These are phyloP conservation scores for Trichocladium uniseriatum DNA, from an alignment of 495 filamentous ascomycete species.

Conservation along the genomic window DNA sequence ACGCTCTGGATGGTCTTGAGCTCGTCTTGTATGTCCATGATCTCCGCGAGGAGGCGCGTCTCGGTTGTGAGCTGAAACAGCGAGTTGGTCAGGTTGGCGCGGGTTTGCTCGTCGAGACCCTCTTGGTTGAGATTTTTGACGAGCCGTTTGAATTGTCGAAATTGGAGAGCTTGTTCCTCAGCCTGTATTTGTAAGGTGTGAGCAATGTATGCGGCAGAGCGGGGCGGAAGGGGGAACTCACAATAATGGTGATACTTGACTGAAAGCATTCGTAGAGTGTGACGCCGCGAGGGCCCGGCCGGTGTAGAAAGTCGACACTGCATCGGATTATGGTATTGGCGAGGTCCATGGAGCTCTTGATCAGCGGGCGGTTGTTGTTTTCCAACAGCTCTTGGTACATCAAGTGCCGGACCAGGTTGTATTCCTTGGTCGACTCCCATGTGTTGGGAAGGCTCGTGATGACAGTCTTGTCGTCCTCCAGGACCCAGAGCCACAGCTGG, in stretches of 20 bases:
- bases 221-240: background rate
- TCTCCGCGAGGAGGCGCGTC: background rate
- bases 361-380: background rate
- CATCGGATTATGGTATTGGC: background rate
- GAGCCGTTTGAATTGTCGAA: background rate
- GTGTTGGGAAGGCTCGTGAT: slow-evolving; percentile 3
- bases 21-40: slow-evolving; percentile 9
- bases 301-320: background rate
- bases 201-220: background rate
- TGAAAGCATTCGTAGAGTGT: background rate
- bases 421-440: background rate
- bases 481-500: slow-evolving; percentile 6
- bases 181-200: background rate
- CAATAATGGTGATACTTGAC: background rate
- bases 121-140: background rate
- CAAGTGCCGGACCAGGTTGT: background rate
- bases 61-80: slow-evolving; percentile 1
- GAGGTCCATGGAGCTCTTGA: background rate
- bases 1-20: slow-evolving; percentile 2
- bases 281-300: background rate
- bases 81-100: background rate
- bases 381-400: background rate
- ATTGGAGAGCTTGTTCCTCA: background rate
- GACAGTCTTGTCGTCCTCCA: slow-evolving; percentile 3
- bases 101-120: background rate